Evolutionary conservation across 73 alveolate species (phyloP), one percentile per base, ranked within the genome.

Genomic region (Blepharisma japonicum): DNA sequence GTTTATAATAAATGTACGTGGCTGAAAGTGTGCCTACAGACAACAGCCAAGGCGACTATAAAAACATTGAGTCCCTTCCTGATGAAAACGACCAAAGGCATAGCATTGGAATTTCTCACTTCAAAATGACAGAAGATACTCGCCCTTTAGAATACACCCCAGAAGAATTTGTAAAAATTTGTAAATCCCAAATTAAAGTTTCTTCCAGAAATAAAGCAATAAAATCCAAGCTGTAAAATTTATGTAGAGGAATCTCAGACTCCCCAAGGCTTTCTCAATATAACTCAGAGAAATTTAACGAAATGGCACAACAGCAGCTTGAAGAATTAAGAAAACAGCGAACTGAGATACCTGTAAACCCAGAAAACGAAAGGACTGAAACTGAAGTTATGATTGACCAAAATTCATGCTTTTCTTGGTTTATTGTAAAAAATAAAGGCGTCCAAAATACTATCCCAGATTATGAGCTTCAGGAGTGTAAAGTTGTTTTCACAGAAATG

Each of bases 261-360:
- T 8, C 47, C 23, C 74, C 38, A n/a, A 8, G 18, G 11, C 74
- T 61, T 18, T 18, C 49, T 9, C 23, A 20, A 2, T 61, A 11
- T 18, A 25, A 61, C 47, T 18, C 49, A 8, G 47, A 61, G 39
- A 11, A 61, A 25, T 20, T 61, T 8, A 39, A 61, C 14, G 74
- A 61, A 61, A n/a, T n/a, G 38, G 74, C 74, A 20, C 38, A 61
- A 61, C 14, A 61, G 23, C 39, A 61, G 47, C 74, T 61, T 14
- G 50, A 61, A 61, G 74, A 61, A 61, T 39, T 14, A 20, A 61
- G 74, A 25, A 61, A 25, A 25, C 11, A 14, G 47, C n/a, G 23
- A 1, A 32, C 3, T 32, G 23, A 61, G 23, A 39, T 14, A 5
- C 42, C 42, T 32, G 42, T 32, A 32, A 32, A 32, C 42, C 42